These are phyloP conservation scores for Botrytis hyacinthi DNA, from an alignment of 2,329 filamentous ascomycete species.

Conservation along the genomic window DNA sequence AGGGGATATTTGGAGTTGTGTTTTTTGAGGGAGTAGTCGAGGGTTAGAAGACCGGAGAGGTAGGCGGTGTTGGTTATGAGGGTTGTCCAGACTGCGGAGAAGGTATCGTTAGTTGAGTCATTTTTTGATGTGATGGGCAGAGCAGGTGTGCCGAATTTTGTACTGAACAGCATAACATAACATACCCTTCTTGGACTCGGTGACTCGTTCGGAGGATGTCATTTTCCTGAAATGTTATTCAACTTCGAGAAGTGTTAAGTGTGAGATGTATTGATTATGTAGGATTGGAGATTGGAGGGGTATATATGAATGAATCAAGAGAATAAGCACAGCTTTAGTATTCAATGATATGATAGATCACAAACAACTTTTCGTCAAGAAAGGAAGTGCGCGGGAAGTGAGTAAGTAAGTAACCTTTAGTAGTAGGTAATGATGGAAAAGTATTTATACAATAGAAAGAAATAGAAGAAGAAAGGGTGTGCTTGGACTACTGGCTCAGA, in stretches of 20 bases:
- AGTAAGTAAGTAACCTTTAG: background rate
- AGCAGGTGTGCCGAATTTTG: background rate
- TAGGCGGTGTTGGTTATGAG: slow-evolving; percentile 84
- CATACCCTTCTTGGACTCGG: slow-evolving; percentile 36
- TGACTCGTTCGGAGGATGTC: slow-evolving; percentile 28
- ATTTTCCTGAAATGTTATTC: slow-evolving; percentile 15
- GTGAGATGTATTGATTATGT: background rate
- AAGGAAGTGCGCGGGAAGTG: background rate
- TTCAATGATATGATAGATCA: background rate
- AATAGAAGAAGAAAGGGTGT: background rate
- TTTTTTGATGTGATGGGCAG: background rate
- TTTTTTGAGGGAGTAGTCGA: slow-evolving; percentile 72
- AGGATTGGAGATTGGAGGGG: background rate
- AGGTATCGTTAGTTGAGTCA: slow-evolving; percentile 18
- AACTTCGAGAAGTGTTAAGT: background rate
- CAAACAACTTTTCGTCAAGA: background rate
- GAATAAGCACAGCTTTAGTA: background rate
- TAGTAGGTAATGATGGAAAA: background rate
- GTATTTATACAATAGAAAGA: background rate
- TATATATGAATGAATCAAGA: background rate
- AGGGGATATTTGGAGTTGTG: slow-evolving; percentile 70
- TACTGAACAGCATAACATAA: slow-evolving; percentile 20
- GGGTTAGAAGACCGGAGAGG: slow-evolving; percentile 76
- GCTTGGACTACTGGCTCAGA: background rate
- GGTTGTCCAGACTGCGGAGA: slow-evolving; percentile 75